Conservation (phyloP, 495 filamentous ascomycete genomes). For the Talaromyces ruber region DNA sequence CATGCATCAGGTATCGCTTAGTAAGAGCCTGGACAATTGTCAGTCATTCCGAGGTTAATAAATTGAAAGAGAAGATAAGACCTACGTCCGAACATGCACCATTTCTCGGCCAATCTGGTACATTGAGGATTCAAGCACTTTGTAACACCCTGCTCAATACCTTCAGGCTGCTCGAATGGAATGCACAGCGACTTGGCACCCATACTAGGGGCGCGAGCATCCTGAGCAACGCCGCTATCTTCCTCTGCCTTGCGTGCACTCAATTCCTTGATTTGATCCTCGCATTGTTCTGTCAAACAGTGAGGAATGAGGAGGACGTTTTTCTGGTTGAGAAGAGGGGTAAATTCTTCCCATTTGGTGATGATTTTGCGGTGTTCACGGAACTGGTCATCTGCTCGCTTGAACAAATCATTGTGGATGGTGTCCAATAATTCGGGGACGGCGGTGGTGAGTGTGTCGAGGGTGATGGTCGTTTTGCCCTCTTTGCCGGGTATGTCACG, state of each 20-base stretch:
- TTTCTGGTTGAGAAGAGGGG: slow-evolving; percentile 80
- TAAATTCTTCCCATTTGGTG: slow-evolving; percentile 82
- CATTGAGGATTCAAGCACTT: slow-evolving; percentile 90
- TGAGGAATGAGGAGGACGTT: slow-evolving; percentile 84
- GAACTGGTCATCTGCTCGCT: slow-evolving; percentile 70
- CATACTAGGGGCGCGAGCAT: slow-evolving; percentile 82
- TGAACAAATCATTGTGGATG: slow-evolving; percentile 82
- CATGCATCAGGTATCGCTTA: slow-evolving; percentile 7
- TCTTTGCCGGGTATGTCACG: slow-evolving; percentile 65
- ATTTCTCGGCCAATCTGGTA: slow-evolving; percentile 59
- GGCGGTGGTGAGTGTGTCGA: slow-evolving; percentile 58
- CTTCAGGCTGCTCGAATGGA: slow-evolving; percentile 90
- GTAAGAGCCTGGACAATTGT: slow-evolving; percentile 21
- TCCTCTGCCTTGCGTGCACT: slow-evolving; percentile 65
- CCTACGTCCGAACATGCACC: slow-evolving; percentile 77
- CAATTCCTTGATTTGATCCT: slow-evolving; percentile 88
- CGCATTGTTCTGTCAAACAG: slow-evolving; percentile 74
- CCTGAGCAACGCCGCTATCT: slow-evolving; percentile 57
- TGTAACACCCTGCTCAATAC: slow-evolving; percentile 66
- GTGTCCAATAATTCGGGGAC: slow-evolving; percentile 76
- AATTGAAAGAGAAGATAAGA: neutral
- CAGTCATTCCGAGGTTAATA: neutral
- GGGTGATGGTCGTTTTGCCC: slow-evolving; percentile 64
- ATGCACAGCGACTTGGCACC: slow-evolving; percentile 97
- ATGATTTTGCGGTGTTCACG: slow-evolving; percentile 68